Conservation (phyloP, 768 basidiomycete species). For the Clathrus columnatus region DNA sequence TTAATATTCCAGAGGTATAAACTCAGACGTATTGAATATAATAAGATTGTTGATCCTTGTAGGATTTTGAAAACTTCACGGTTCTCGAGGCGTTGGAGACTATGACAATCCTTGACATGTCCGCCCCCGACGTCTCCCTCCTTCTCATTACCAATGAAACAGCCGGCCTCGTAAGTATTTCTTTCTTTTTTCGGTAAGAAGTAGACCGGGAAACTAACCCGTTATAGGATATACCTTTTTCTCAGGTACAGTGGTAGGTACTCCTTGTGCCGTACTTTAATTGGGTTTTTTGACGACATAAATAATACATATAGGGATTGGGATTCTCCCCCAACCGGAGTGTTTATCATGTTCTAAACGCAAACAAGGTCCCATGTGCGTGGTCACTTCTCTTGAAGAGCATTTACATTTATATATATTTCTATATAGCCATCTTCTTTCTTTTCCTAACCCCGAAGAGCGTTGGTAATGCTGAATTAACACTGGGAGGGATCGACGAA, state of each 20-base stretch:
- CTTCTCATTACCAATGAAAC: constrained; percentile 49
- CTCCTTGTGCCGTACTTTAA: not conserved
- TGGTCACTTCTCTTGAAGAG: not conserved
- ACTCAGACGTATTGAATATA: not conserved
- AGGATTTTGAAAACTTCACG: constrained; percentile 38
- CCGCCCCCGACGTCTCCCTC: constrained; percentile 30
- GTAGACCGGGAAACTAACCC: constrained; percentile 26
- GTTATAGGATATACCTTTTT: constrained; percentile 1
- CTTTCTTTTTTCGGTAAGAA: not conserved
- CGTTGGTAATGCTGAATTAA: constrained; percentile 43
- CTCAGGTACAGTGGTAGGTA: too few species aligned
- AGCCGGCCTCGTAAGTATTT: constrained; percentile 27
- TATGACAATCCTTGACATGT: too few species aligned
- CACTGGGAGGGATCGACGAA: constrained; percentile 43
- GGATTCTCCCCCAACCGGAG: constrained; percentile 40
- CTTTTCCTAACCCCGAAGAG: constrained; percentile 39
- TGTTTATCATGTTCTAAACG: constrained; percentile 42
- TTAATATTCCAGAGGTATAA: not conserved
- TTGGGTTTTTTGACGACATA: not conserved
- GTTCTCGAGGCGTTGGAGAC: too few species aligned
- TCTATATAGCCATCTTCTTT: constrained; percentile 37
- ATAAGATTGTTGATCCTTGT: not conserved
- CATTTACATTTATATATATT: not conserved
- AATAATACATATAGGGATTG: constrained; percentile 17
- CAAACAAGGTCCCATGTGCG: constrained; percentile 43